Conservation (phyloP, 2,329 filamentous ascomycete genomes). For the Penicillium paneum region DNA sequence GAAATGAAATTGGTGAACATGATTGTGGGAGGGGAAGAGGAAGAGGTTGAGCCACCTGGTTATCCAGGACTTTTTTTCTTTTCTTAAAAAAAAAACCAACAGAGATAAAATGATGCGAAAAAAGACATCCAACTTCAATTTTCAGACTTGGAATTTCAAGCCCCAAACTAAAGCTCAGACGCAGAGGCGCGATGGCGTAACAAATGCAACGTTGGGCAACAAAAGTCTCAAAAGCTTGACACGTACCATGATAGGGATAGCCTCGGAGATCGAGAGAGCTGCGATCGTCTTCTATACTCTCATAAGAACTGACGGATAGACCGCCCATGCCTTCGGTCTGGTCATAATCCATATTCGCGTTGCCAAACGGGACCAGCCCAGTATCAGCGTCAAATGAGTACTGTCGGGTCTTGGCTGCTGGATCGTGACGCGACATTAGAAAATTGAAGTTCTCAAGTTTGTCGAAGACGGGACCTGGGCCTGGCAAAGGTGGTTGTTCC, state of each 20-base stretch:
- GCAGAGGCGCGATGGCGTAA: slow-evolving; percentile 32
- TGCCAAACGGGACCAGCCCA: slow-evolving; percentile 32
- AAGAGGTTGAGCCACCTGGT: neutral
- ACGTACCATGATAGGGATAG: slow-evolving; percentile 43
- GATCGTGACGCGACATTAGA: slow-evolving; percentile 34
- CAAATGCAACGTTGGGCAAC: slow-evolving; percentile 29
- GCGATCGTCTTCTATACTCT: slow-evolving; percentile 42
- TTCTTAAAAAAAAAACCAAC: neutral
- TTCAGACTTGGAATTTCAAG: slow-evolving; percentile 1
- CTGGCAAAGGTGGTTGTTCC: slow-evolving; percentile 30
- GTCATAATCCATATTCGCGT: slow-evolving; percentile 40
- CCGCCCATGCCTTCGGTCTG: slow-evolving; percentile 42
- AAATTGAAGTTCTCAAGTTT: slow-evolving; percentile 40
- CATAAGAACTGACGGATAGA: slow-evolving; percentile 42
- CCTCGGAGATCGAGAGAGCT: slow-evolving; percentile 37
- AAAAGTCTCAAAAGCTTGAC: slow-evolving; percentile 11
- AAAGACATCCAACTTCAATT: slow-evolving; percentile 2
- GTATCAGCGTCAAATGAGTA: slow-evolving; percentile 41
- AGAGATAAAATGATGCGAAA: neutral
- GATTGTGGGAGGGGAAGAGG: neutral
- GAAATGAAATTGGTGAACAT: slow-evolving; percentile 1
- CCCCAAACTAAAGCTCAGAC: slow-evolving; percentile 4
- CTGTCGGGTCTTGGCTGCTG: slow-evolving; percentile 32
- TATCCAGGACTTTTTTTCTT: neutral
- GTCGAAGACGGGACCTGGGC: slow-evolving; percentile 27